phyloP scores from a whole-genome alignment of 2,329 filamentous ascomycete species.

The Trichoderma sp. region DNA sequence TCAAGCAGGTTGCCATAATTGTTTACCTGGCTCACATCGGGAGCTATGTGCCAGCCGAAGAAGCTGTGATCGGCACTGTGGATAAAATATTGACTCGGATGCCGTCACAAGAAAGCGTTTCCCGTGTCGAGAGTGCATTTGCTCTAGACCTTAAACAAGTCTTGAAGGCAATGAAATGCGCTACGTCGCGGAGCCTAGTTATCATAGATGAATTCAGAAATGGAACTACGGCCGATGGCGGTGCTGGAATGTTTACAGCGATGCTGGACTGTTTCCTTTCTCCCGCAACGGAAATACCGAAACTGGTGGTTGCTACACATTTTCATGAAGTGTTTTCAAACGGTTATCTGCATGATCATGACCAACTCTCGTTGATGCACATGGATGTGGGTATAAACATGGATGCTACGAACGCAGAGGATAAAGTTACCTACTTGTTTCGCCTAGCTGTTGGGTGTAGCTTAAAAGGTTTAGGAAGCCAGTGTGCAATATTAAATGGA shows the following conservation, averaged over 20 bases:
- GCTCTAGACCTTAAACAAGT: conserved; percentile 85
- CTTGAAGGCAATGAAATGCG: conserved; percentile 71
- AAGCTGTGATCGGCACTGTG: conserved; percentile 78
- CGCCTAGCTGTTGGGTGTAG: conserved; percentile 68
- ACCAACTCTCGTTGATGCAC: conserved; percentile 61
- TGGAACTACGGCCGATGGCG: conserved; percentile 60
- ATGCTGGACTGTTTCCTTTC: conserved; percentile 58
- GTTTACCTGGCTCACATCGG: conserved; percentile 92
- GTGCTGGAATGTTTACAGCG: conserved; percentile 59
- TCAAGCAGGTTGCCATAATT: conserved; percentile 90
- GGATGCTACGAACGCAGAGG: conserved; percentile 51
- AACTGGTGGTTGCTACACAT: conserved; percentile 63
- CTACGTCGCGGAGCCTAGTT: conserved; percentile 75
- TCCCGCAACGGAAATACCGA: conserved; percentile 51
- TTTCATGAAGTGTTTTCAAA: conserved; percentile 73
- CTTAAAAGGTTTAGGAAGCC: conserved; percentile 79
- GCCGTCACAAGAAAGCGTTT: conserved; percentile 67
- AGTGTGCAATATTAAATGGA: conserved; percentile 85
- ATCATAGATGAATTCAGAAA: conserved; percentile 92
- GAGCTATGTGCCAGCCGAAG: conserved; percentile 82
- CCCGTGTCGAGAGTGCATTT: conserved; percentile 62
- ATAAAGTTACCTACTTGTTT: conserved; percentile 75
- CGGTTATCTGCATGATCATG: conserved; percentile 53
- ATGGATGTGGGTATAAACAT: conserved; percentile 70
- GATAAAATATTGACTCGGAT: conserved; percentile 91